Evolutionary conservation across 768 basidiomycete genomes (phyloP), one percentile per base, ranked within the genome.

Genomic region (Pleurotus platypus): DNA sequence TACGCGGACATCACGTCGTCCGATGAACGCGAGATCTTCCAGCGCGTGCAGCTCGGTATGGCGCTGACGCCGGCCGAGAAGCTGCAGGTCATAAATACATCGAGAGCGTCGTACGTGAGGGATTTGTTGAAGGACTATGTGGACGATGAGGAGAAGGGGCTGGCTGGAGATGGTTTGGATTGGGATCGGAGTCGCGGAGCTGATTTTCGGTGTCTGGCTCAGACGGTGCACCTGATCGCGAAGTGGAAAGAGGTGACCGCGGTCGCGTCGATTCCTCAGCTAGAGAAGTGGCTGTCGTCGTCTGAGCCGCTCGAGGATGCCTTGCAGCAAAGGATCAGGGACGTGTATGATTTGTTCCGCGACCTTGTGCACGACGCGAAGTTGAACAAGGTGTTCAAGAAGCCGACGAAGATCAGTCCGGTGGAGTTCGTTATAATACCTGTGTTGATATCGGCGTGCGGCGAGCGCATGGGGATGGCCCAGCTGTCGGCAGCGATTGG

Each of bases 11-110:
- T 87, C 40, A 72, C 68, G 0, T 66, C 66, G 5, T 76, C 82
- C 50, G 78, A 82, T 63, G 89, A 89, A 61, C 77, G 86, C 26
- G 87, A 87, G 63, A 83, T 87, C 24, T 90, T 87, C 60, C 77
- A 82, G 72, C 75, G 81, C 45, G 81, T 82, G 35, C 81, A 82
- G 62, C 61, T 79, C 16, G 81, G 81, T 5, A 75, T 82, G 37
- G 71, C 80, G 2, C 73, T 82, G 47, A 71, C 76, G 13, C 77
- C 79, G 2, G 76, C 77, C 62, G 81, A 79, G 80, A 12, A 16
- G 73, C 51, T 92, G 9, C 85, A 88, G 64, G 89, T 88, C 0
- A 73, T 83, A 57, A 80, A 74, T 53, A 81, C 83, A 0, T 77
- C 82, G 0, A 80, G 84, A 58, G 75, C 85, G 1, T 58, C 66